These are phyloP conservation scores for Aspergillus ochraceoroseus DNA, from an alignment of 2,329 filamentous ascomycete species.

Conservation along the genomic window DNA sequence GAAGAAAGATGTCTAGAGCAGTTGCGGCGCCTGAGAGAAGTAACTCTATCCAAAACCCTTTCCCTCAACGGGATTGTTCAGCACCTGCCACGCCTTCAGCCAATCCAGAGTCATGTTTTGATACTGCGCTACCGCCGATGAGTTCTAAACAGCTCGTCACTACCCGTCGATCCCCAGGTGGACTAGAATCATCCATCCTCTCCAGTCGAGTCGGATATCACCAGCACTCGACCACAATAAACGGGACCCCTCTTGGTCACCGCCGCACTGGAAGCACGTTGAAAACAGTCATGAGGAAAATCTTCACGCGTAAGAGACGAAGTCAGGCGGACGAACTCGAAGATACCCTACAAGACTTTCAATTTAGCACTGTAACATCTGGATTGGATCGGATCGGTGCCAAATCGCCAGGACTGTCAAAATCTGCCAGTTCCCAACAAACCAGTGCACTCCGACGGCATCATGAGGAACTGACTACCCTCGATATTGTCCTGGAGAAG, in stretches of 20 bases:
- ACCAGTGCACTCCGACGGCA: conserved; percentile 24
- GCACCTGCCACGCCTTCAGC: conserved; percentile 1
- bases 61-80: conserved; percentile 4
- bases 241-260: conserved; percentile 28
- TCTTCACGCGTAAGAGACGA: conserved; percentile 40
- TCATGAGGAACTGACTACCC: conserved; percentile 19
- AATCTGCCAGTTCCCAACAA: conserved; percentile 25
- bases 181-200: conserved; percentile 19
- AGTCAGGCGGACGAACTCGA: conserved; percentile 32
- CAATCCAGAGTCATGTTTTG: conserved; percentile 16
- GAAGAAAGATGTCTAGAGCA: conserved; percentile 14
- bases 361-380: conserved; percentile 13
- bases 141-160: conserved; percentile 22
- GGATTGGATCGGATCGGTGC: conserved; percentile 11
- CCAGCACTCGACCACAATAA: conserved; percentile 20
- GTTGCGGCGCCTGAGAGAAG: conserved; percentile 9
- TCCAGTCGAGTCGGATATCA: conserved; percentile 22
- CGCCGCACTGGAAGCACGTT: conserved; percentile 41
- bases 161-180: conserved; percentile 14
- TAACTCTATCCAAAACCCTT: conserved; percentile 11
- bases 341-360: conserved; percentile 21
- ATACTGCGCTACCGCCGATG: conserved; percentile 33
- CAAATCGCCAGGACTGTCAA: conserved; percentile 24
- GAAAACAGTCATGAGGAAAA: conserved; percentile 44
- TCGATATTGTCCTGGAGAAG: conserved; percentile 21